A percentile compares a stretch with the other conserved stretches of the same genome.
Evolutionary conservation across 176 grass and related monocot species (phyloP).

Genomic region (Poa pratensis): DNA sequence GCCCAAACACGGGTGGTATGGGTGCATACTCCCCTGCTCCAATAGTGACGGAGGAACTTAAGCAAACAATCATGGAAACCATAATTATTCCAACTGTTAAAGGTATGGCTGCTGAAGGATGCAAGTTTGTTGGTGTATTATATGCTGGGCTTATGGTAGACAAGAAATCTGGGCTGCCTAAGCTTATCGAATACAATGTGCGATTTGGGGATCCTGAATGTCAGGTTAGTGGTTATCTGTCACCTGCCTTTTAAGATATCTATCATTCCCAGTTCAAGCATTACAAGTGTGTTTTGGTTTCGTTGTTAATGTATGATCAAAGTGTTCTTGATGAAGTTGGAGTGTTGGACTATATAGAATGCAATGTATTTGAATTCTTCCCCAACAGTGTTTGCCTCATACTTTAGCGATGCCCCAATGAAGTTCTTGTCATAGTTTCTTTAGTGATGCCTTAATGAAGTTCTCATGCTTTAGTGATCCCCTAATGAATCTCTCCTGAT

Average conservation of each 20-base stretch:
- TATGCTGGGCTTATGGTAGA: conserved; percentile 96
- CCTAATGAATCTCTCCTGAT: background rate
- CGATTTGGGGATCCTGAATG: conserved; percentile 95
- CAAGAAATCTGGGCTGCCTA: conserved; percentile 81
- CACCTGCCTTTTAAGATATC: conserved; percentile 12
- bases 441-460: conserved; percentile 18
- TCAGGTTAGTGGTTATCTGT: conserved; percentile 63
- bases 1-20: conserved; percentile 95
- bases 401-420: background rate
- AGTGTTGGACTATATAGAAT: background rate
- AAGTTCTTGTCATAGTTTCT: background rate
- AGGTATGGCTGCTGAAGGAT: conserved; percentile 87
- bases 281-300: conserved; percentile 19
- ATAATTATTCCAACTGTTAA: conserved; percentile 89
- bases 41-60: conserved; percentile 72
- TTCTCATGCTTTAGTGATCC: background rate
- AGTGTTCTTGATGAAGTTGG: conserved; percentile 1
- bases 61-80: conserved; percentile 68
- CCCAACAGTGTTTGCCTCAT: background rate
- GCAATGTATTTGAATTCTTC: background rate
- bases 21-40: conserved; percentile 94
- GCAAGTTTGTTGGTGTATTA: conserved; percentile 86
- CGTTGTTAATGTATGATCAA: conserved; percentile 8
- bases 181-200: conserved; percentile 94
- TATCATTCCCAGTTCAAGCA: background rate